Base-by-base conservation (phyloP, 768 basidiomycete species). In the Austroboletus eburneus region DNA sequence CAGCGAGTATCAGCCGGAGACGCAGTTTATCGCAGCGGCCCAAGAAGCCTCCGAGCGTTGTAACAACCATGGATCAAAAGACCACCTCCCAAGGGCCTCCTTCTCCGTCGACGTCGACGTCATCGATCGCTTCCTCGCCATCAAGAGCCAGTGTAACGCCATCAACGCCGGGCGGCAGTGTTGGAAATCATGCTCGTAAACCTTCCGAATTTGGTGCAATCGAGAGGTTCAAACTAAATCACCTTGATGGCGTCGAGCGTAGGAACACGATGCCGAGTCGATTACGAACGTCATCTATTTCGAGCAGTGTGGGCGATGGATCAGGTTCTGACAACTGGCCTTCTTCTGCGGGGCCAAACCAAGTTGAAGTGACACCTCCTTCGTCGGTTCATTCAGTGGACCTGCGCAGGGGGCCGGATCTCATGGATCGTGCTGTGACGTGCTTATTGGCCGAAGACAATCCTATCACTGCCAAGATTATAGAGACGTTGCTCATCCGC, bases 361-460 rank as follows among this genome's bases (percentile, higher is more conserved):
- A 83, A 49, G 75, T 72, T 22, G 87, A 77, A 33, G 54, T 61
- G 38, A 89, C 88, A 3, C 86, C 90, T 22, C 82, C 87, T 9
- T 90, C 89, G 23, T 91, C 89, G 13, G 83, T 91, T n/a, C 81
- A 83, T 55, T 90, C 90, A 1, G 84, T 87, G 54, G 89, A 91
- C 58, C 63, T 90, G 64, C 78, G 79, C 63, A 81, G 81, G 67
- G 83, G 78, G 2, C 83, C 83, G 4, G 88, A 91, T 62, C 82
- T 79, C n/a, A 77, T 67, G 47, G 92, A 94, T 62, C 81, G 91
- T 33, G 84, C 86, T n/a, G 85, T 98, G 44, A 96, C 93, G 33
- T 93, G 91, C 59, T 66, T 99, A 22, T 76, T 99, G 29, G 96
- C 95, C 1, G 96, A 98, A 65, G 93, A 98, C 58, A 98, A 99